A percentile compares a stretch with the other conserved stretches of the same genome.
These are phyloP conservation scores for Curvularia verruculosa DNA, from an alignment of 2,329 filamentous ascomycete genomes.

Conservation along the genomic window DNA sequence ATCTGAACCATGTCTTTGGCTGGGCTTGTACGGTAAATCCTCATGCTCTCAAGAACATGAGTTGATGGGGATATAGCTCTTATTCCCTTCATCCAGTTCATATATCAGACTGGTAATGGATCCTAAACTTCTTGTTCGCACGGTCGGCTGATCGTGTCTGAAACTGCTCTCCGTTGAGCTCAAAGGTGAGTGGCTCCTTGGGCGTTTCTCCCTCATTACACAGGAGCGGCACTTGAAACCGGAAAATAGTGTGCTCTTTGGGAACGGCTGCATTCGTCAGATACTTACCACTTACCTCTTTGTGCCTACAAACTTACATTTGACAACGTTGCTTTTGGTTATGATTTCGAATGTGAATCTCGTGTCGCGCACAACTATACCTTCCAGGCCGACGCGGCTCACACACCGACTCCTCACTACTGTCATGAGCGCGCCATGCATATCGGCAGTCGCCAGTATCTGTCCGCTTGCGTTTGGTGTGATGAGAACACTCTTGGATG, in stretches of 20 bases:
- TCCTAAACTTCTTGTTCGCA: constrained; percentile 90
- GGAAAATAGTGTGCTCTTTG: constrained; percentile 88
- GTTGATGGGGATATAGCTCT: background rate
- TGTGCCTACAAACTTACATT: constrained; percentile 56
- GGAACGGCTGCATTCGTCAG: constrained; percentile 64
- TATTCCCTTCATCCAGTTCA: too few species aligned
- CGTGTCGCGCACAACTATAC: constrained; percentile 88
- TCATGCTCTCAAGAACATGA: background rate
- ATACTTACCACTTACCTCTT: constrained; percentile 23
- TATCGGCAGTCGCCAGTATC: constrained; percentile 84
- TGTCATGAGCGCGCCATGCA: constrained; percentile 83
- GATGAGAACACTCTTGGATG: constrained; percentile 53
- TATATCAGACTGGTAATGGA: constrained; percentile 76
- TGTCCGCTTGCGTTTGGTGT: constrained; percentile 67
- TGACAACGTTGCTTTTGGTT: constrained; percentile 71
- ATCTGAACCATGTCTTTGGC: background rate
- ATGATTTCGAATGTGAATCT: constrained; percentile 87
- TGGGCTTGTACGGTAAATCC: background rate
- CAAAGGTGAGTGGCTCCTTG: constrained; percentile 69
- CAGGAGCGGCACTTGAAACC: constrained; percentile 68
- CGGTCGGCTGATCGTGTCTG: constrained; percentile 81
- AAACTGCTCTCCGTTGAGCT: constrained; percentile 87
- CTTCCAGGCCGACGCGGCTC: constrained; percentile 79
- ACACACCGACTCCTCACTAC: constrained; percentile 83
- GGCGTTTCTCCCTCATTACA: constrained; percentile 28